A percentile compares a stretch with the other conserved stretches of the same genome.
Evolutionary conservation across 495 filamentous ascomycete genomes (phyloP).

Genomic region (Talaromyces proteolyticus): DNA sequence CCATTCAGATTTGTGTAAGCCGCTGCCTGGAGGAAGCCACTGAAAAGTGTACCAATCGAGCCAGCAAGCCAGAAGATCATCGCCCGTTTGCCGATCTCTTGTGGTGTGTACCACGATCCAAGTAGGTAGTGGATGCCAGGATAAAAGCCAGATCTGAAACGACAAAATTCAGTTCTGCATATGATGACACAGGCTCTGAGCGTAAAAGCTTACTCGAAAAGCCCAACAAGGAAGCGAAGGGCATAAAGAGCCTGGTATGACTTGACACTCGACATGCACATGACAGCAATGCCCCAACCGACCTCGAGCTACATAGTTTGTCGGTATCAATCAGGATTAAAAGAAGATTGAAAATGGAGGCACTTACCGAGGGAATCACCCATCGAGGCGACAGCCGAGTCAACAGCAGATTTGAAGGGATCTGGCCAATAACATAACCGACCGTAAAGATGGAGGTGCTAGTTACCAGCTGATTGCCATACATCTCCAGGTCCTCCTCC

Average conservation of each 20-base stretch:
- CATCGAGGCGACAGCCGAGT: slow-evolving; percentile 39
- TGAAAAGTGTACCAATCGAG: slow-evolving; percentile 42
- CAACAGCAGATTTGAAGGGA: slow-evolving; percentile 49
- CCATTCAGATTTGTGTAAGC: slow-evolving; percentile 42
- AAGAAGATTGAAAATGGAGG: slow-evolving; percentile 19
- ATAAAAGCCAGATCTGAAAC: slow-evolving; percentile 26
- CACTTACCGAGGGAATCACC: slow-evolving; percentile 15
- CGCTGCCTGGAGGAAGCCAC: slow-evolving; percentile 47
- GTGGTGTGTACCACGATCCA: slow-evolving; percentile 37
- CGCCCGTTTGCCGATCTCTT: slow-evolving; percentile 44
- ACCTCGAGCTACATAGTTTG: slow-evolving; percentile 30
- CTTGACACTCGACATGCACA: slow-evolving; percentile 33
- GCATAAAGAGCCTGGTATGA: slow-evolving; percentile 39
- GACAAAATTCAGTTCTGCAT: neutral
- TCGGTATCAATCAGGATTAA: slow-evolving; percentile 46
- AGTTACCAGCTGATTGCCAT: slow-evolving; percentile 31
- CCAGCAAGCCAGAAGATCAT: slow-evolving; percentile 48
- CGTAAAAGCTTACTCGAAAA: slow-evolving; percentile 19
- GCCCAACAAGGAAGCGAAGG: slow-evolving; percentile 46
- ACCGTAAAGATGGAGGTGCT: slow-evolving; percentile 47
- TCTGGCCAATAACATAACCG: slow-evolving; percentile 52
- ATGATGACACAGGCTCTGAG: neutral
- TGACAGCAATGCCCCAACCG: slow-evolving; percentile 39
- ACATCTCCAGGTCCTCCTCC: slow-evolving; percentile 42
- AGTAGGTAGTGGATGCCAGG: slow-evolving; percentile 28